Base-by-base conservation (phyloP, 2,329 filamentous ascomycete genomes). In the Microdochium trichocladiopsis region DNA sequence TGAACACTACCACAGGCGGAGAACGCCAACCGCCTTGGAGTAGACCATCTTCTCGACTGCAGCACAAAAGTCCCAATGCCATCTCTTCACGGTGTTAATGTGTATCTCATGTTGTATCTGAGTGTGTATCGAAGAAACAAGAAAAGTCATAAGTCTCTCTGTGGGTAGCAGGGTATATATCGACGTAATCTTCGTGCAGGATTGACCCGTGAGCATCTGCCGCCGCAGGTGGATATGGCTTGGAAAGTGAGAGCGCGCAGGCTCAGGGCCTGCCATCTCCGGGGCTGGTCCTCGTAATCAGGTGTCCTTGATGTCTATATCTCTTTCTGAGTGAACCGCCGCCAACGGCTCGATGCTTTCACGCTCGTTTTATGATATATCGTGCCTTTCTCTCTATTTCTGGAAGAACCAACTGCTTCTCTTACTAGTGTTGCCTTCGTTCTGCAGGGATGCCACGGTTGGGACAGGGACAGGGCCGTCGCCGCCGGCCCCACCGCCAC, bases 401-500 rank as follows among this genome's bases (percentile, higher is more conserved):
- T 85, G 83, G 69, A 87, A 88, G 73, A 88, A 88, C 85, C 85
- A 88, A 67, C 84, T 88, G 63, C 79, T 83, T 62, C 86, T 78
- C 79, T 88, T 89, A 71, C 72, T 78, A 60, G 68, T 66, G 60
- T 61, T 66, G 58, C 71, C 70, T 66, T 84, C 81, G 61, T 76
- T 82, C 69, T 84, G 78, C 66, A 85, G 70, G 60, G 71, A 78
- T 57, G 78, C 72, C 58, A 86, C 77, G 25, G 79, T 75, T 10
- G 82, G 82, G 57, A 79, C 79, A 48, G 70, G 63, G 10, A 75
- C 71, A 22, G 69, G 64, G 16, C 66, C 68, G 10, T 69, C 71
- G 50, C 68, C 71, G 51, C 69, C 72, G 48, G 75, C 78, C 49
- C 82, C 82, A 56, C 83, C 83, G 50, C 84, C 84, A 53, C 84